Evolutionary conservation across 2,329 filamentous ascomycete species (phyloP).

Genomic region (Bipolaris bicolor): DNA sequence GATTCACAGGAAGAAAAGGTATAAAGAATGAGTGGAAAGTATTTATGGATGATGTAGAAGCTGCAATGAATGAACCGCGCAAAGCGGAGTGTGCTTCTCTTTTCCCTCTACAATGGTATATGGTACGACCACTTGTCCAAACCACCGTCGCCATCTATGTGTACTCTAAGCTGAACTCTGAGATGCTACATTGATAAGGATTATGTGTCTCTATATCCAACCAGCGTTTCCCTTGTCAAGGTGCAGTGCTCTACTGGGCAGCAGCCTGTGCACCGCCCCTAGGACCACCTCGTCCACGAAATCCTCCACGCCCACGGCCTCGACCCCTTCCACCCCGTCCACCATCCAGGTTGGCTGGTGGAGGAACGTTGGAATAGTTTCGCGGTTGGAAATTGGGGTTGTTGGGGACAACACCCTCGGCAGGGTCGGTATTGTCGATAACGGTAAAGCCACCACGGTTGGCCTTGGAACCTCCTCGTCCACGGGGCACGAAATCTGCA

Average conservation of each 20-base stretch:
- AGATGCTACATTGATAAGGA: background rate
- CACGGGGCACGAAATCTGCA: slow-evolving; percentile 47
- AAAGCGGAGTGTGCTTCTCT: background rate
- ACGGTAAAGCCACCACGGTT: slow-evolving; percentile 54
- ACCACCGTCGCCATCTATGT: slow-evolving; percentile 3
- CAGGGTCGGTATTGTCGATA: slow-evolving; percentile 58
- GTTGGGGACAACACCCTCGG: slow-evolving; percentile 60
- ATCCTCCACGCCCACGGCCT: slow-evolving; percentile 40
- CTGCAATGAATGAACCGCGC: background rate
- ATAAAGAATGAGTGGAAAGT: background rate
- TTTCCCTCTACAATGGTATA: background rate
- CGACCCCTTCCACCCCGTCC: slow-evolving; percentile 39
- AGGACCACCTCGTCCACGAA: slow-evolving; percentile 37
- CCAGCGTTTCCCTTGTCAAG: background rate
- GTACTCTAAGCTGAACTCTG: slow-evolving; percentile 1
- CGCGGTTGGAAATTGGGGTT: slow-evolving; percentile 64
- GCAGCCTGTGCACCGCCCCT: slow-evolving; percentile 35
- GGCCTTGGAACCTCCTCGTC: slow-evolving; percentile 46
- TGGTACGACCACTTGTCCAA: background rate
- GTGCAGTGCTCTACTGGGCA: slow-evolving; percentile 20
- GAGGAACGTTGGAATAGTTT: slow-evolving; percentile 47
- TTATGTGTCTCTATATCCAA: background rate
- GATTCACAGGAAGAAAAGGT: too few relatives aligned
- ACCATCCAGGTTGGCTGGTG: slow-evolving; percentile 44
- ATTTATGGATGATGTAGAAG: background rate